A percentile compares a stretch with the other conserved stretches of the same genome.
phyloP scores from a whole-genome alignment of 2,329 filamentous ascomycete genomes.

The Exophiala oligosperma region DNA sequence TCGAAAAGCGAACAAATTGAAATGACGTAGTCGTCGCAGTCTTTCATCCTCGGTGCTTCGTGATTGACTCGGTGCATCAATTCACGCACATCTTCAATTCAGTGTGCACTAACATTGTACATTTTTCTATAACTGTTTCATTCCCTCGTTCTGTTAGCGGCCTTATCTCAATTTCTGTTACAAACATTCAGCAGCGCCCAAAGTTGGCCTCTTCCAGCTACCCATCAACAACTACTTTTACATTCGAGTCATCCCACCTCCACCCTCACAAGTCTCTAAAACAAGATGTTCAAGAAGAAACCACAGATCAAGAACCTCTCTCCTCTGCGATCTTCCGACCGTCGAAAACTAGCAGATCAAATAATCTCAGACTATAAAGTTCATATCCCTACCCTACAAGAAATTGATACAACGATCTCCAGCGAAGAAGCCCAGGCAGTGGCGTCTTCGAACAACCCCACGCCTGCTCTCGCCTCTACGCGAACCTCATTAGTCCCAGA shows the following conservation, averaged over 20 bases:
- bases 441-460: slow-evolving; percentile 39
- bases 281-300: slow-evolving; percentile 64
- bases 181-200: no score
- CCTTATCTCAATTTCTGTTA: no score
- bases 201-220: no score
- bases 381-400: slow-evolving; percentile 41
- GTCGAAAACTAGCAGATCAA: slow-evolving; percentile 65
- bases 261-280: background rate
- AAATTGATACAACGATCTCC: slow-evolving; percentile 36
- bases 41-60: no score
- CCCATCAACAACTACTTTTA: no score
- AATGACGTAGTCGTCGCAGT: slow-evolving; percentile 7
- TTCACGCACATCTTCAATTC: background rate
- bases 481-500: slow-evolving; percentile 64
- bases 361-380: slow-evolving; percentile 65
- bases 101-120: no score
- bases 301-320: slow-evolving; percentile 66
- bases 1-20: background rate
- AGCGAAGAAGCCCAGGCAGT: slow-evolving; percentile 41
- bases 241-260: background rate
- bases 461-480: slow-evolving; percentile 50
- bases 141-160: no score
- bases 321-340: slow-evolving; percentile 66
- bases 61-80: background rate
- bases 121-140: no score